Base-by-base conservation (phyloP, 306 rosid genomes). In the Astragalus glycyphyllos region DNA sequence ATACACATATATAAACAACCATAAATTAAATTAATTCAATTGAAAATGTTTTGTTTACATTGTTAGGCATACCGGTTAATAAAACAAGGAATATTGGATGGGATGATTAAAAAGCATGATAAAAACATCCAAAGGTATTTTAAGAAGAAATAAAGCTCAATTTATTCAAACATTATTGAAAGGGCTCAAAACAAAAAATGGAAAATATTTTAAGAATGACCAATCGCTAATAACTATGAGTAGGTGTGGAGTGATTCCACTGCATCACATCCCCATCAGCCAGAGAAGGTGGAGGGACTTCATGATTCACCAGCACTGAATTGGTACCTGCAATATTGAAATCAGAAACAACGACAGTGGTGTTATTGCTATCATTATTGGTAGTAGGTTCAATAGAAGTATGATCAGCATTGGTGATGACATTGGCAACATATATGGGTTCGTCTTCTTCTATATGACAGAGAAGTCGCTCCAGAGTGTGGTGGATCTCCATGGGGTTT, bases 231-330 rank as follows among this genome's bases (percentile, higher is more conserved):
- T 71, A 58, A 46, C 74, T 75, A 73, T 73, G 9, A 26, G 42
- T 68, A 67, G 65, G 31, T 26, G 77, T 71, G 44, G 57, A 26
- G 40, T 72, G 76, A 58, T 79, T 80, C 86, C 87, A 83, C 31
- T 82, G 82, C 82, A 81, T 75, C 7, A 14, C 66, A 49, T 67
- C 17, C 9, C 42, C 75, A 51, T 80, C 72, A n/a, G 86, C 37
- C 20, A 3, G 44, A 32, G 40, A 14, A 58, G 15, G 15, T 5
- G 40, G 40, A 0, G 40, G 40, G 40, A 35, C 0, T 35, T 35
- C 8, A 4, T 10, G n/a, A 44, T 31, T 75, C 46, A 26, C 31
- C 3, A 4, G 3, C 31, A 26, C 3, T 26, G 31, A 26, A 26
- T 26, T 26, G 31, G 31, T 2, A 40, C 2, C 11, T 5, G 45